Evolutionary conservation across 129 eudicot genomes (phyloP), one percentile per base, ranked within the genome.

Genomic region (Arctium minus): DNA sequence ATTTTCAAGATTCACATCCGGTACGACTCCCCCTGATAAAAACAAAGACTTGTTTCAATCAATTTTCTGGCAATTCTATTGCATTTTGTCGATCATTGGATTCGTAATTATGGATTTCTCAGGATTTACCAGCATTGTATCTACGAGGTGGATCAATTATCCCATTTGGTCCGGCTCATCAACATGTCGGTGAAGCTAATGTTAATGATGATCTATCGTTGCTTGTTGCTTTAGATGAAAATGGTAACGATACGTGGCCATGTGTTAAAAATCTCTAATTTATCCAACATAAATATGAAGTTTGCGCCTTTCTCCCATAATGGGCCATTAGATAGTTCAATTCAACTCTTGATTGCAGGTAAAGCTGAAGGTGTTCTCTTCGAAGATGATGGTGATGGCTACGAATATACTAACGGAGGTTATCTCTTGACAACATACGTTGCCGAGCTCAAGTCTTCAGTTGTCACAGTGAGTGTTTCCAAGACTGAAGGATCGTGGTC

Each of bases 341-440:
- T 31, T 77, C 35, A 8, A 18, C 50, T 76, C 62, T 22, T 46
- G 62, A 84, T 77, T 84, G 78, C 92, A 89, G 98, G 98, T 72
- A 93, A 92, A 88, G 98, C 97, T 80, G 86, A 91, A 84, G 99
- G 99, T 73, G 83, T 90, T 76, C 88, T 96, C 40, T 96, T 86
- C 80, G 99, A 96, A 89, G 99, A 96, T 81, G 96, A 93, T 80
- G 99, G 99, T 72, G 98, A 96, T 86, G 98, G 99, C 30, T 96
- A 92, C 81, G 96, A 76, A 82, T 96, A 91, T 87, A 86, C 75
- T 35, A 86, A 73, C 18, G 92, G 96, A 5, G 88, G 83, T 30
- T 92, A 91, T 86, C 97, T 93, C 11, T 82, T 93, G 73, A 93
- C 99, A 73, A 88, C 94, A 72, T 96, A 96, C 79, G 84, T 71